Conservation (phyloP, 2,329 filamentous ascomycete genomes). For the Rutstroemia sp. region DNA sequence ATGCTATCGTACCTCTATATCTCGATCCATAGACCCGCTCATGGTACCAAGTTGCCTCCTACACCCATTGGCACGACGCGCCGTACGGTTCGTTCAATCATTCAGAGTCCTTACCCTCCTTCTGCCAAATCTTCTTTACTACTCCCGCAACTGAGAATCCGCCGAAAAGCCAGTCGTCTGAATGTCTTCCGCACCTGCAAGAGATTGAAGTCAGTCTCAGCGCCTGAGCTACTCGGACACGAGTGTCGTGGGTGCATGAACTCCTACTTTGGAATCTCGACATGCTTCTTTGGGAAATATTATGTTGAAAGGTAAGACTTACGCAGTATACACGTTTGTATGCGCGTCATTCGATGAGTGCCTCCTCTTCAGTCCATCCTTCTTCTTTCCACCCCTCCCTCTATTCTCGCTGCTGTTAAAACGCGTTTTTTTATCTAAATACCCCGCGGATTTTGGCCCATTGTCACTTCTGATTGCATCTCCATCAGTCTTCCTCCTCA, state of each 20-base stretch:
- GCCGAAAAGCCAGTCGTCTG: conserved; percentile 14
- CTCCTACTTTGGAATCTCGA: too few species aligned
- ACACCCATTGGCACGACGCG: neutral
- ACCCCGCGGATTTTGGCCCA: neutral
- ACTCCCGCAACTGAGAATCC: conserved; percentile 4
- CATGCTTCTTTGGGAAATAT: neutral
- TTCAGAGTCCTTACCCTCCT: conserved; percentile 3
- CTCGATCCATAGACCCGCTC: too few species aligned
- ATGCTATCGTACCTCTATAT: too few species aligned
- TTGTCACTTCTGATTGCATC: neutral
- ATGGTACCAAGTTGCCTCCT: too few species aligned
- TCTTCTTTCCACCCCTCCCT: conserved; percentile 2
- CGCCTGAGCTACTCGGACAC: too few species aligned
- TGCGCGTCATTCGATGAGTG: neutral
- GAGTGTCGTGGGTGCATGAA: too few species aligned
- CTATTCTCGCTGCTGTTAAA: neutral
- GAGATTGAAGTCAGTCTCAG: neutral
- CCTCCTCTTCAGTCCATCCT: neutral
- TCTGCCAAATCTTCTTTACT: conserved; percentile 13
- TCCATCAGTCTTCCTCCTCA: neutral
- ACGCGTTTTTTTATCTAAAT: neutral
- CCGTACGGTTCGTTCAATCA: neutral
- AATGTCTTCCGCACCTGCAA: conserved; percentile 11
- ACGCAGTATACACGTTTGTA: conserved; percentile 13
- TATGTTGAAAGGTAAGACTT: neutral